phyloP scores from a whole-genome alignment of 768 basidiomycete species.

The Candolleomyces eurysporus region DNA sequence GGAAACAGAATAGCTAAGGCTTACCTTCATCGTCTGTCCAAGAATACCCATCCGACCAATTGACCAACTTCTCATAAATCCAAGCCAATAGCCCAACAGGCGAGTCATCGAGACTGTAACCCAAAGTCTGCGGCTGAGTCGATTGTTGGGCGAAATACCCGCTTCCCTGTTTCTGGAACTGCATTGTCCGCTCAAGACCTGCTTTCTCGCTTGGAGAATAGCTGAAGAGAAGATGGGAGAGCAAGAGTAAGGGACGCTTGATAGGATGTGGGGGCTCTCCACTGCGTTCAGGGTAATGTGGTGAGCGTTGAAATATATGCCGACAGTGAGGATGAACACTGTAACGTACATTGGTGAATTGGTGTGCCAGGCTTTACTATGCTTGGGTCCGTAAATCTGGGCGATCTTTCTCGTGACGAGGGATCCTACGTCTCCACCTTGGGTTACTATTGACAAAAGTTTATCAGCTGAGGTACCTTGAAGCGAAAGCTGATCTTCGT shows the following conservation, averaged over 20 bases:
- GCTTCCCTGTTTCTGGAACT: conserved; percentile 22
- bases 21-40: conserved; percentile 56
- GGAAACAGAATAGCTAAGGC: not conserved
- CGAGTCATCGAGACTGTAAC: conserved; percentile 53
- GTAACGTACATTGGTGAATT: conserved; percentile 44
- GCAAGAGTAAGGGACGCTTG: conserved; percentile 10
- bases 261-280: conserved; percentile 9
- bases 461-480: no score
- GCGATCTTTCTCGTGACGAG: conserved; percentile 28
- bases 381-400: conserved; percentile 28
- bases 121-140: conserved; percentile 49
- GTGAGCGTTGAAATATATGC: not conserved
- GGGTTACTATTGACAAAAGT: conserved; percentile 21
- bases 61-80: conserved; percentile 50
- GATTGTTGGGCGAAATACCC: conserved; percentile 40
- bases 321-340: not conserved
- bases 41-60: conserved; percentile 46
- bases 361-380: conserved; percentile 53
- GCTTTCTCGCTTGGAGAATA: conserved; percentile 24
- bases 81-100: conserved; percentile 52
- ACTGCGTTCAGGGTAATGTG: not conserved
- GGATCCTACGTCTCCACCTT: conserved; percentile 25
- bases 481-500: no score
- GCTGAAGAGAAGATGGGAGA: conserved; percentile 11
- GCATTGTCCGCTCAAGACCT: conserved; percentile 22